Evolutionary conservation across 495 filamentous ascomycete genomes (phyloP), one percentile per base, ranked within the genome.

Genomic region (Pyrenula aspistea): DNA sequence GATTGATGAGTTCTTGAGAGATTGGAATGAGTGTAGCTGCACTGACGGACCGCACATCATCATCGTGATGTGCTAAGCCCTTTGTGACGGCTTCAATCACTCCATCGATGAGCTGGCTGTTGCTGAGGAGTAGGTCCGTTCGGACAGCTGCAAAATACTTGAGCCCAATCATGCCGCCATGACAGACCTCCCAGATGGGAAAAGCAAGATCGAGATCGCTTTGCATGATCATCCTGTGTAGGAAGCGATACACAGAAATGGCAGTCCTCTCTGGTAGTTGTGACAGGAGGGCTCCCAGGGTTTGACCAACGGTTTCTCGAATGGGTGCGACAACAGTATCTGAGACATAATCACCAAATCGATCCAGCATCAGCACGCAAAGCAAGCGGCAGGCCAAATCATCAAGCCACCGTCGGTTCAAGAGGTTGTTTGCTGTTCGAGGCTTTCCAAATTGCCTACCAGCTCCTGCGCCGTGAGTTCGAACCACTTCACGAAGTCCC

Each of bases 301-400:
- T 91, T 69, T 98, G 93, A n/a, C 93, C 94, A 22, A 95, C 88
- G 0, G 93, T 96, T 71, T 98, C 93, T 59, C 93, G 78, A 57
- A 98, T 95, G 1, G 93, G 93, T 1, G 93, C 93, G 42, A 98
- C 89, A 2, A 93, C 94, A 56, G 88, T 97, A 67, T 98, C 93
- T 4, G 92, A 95, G 56, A 94, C 90, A 70, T 96, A 97, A 67
- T 98, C 93, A 52, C 90, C 95, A 63, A 98, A 98, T 53, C 90
- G 83, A 70, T 98, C 93, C 0, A 98, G 82, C 85, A 97, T 96
- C 59, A 97, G 86, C 53, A 97, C 90, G 67, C 89, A 95, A 64
- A 89, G 88, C 22, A 98, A 74, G 25, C 91, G 86, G 65, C 92
- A 96, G 15, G 91, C 89, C 42, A 97, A 76, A 62, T 98, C 93